Base-by-base conservation (phyloP, 108 stramenopile species). In the Cyclotella choctawhatcheeana region DNA sequence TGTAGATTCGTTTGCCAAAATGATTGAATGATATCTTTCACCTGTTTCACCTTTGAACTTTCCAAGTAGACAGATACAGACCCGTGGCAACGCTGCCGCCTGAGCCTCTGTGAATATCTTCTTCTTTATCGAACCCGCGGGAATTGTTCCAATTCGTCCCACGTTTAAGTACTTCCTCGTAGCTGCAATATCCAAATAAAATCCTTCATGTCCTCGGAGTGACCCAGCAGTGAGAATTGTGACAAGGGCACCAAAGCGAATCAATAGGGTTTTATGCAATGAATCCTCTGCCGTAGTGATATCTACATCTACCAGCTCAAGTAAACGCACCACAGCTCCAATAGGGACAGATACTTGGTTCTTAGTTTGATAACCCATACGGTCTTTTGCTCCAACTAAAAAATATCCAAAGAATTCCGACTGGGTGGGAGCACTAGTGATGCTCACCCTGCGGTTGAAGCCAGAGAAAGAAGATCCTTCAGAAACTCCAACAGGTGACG, bases 31-130 rank as follows among this genome's bases (percentile, higher is more conserved):
- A 5, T 69, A 2, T 10, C 40, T 2, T 16, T 26, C 35, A 2
- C 69, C 69, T 5, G 5, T 33, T 25, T 68, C 53, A 18, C 59
- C 59, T 31, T 77, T 77, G 61, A 77, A 69, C 25, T 69, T 35
- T 5, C 76, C 76, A 3, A 55, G 43, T 16, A 78, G 7, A 16
- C 37, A 21, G 0, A 78, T 44, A 33, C 34, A 26, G 1, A 78
- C 63, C 18, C 66, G 64, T 20, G 58, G 70, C 24, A 45, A 25
- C 1, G 20, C 12, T 22, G 22, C 1, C 2, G 47, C 25, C 16
- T 54, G 59, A 18, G 12, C 31, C 17, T 40, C 26, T 25, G 2
- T 43, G 12, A 29, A 20, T 3, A 33, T 51, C 10, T 44, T 31
- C 2, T 2, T 34, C 20, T 30, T 51, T 3, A 71, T 1, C n/a